Evolutionary conservation across 371 early-diverging fungal species (phyloP), one percentile per base, ranked within the genome.

Genomic region (Dichotomocladium elegans): DNA sequence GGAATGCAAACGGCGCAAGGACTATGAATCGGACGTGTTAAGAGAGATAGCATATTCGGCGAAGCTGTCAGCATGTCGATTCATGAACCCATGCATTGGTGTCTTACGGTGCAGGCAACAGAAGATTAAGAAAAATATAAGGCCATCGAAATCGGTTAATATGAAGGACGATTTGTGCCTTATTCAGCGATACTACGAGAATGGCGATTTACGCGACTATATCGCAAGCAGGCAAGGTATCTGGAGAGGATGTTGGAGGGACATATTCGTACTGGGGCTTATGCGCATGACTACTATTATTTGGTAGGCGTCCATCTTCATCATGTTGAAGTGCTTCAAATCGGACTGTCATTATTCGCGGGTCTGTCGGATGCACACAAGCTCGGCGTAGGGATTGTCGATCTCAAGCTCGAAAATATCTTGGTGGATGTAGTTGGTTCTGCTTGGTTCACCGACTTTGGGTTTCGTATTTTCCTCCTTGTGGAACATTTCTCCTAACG

Each of bases 381-480:
- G 0, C 31, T 64, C 1, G 51, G 53, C 15, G 62, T 73, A 35
- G 73, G 73, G 4, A 57, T 73, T 29, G 63, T 73, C 7, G 73
- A 73, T 47, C 33, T 73, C 3, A 73, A 73, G 33, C 34, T 70
- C 5, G 73, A 73, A 26, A 73, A 73, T 41, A 62, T 69, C 8
- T 29, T 73, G 49, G 58, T 69, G 26, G 70, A 68, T 25, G 28
- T 57, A 8, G 37, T 53, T 15, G 70, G 73, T 3, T 41, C 66
- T 11, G 64, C 60, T 2, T 73, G 61, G 58, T 10, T 73, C 2
- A 70, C 73, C 9, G 73, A 73, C 42, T 70, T 73, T 35, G 73
- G 70, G 60, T 62, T 52, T n/a, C n/a, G n/a, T n/a, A n/a, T n/a
- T n/a, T n/a, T n/a, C n/a, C n/a, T n/a, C n/a, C n/a, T n/a, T n/a